Evolutionary conservation across 2,329 filamentous ascomycete genomes (phyloP), one percentile per base, ranked within the genome.

Genomic region (Thyridium curvatum): DNA sequence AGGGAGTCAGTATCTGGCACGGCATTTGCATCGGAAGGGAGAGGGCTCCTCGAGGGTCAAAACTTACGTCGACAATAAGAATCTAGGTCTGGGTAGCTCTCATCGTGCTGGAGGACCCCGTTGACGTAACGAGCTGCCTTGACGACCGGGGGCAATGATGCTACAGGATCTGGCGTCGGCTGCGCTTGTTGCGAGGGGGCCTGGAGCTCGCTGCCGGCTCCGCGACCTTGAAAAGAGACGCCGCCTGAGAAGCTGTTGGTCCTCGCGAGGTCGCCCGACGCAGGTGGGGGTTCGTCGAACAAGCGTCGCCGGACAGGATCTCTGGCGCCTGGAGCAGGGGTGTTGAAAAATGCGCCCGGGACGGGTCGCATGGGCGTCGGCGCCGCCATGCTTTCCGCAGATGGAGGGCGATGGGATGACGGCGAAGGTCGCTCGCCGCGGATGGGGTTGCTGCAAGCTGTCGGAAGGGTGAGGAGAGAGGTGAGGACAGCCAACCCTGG

Each of bases 101-200:
- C 79, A 55, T 97, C 91, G 42, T 74, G 71, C 42, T 78, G 71
- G 33, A 97, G 67, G 33, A 85, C 82, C 47, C 81, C 76, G 61
- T 94, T 94, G 59, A 98, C 83, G 15, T 85, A 90, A 47, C 73
- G 75, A 34, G 89, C 87, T 15, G 88, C 93, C 61, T 87, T 85
- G 49, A 86, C 76, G 43, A 94, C 75, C 1, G 86, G 84, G 33
- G 78, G 79, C 34, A 84, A 53, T n/a, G 64, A 48, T 14, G 53
- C 47, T 8, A 42, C 55, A 41, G 64, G 60, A 32, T 68, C 64
- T 10, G 55, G 58, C 43, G 72, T 69, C 39, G 65, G 61, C 46
- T 71, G 21, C 6, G 21, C 10, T 26, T 26, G 21, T 26, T 26
- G 21, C 10, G 21, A 26, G 21, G 10, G 6, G 21, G 21, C 6